Evolutionary conservation across 768 basidiomycete species (phyloP), one percentile per base, ranked within the genome.

Genomic region (Hydnomerulius pinastri): DNA sequence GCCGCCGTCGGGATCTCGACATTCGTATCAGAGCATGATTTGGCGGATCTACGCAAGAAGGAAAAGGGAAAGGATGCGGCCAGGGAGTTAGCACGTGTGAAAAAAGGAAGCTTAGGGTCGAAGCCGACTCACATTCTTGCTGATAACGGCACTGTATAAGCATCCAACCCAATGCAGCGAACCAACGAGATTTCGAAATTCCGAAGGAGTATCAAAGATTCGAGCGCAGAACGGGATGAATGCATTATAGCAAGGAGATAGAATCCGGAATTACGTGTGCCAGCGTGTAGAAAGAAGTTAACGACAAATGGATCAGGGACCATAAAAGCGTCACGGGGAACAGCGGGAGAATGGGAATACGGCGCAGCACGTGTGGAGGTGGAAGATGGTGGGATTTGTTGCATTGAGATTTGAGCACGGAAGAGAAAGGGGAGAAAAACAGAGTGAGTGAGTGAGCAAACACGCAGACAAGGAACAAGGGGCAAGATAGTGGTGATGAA

Each of bases 61-160:
- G 41, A 37, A 37, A 43, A 39, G 24, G 9, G 10, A 36, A 12
- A 18, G 24, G n/a, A n/a, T n/a, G n/a, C n/a, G n/a, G n/a, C n/a
- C n/a, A 42, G 43, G 38, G 20, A 42, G 43, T 53, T 25, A 51
- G 43, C 27, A 30, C 53, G 37, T 23, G 44, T 29, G 48, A 43
- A 45, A 47, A 47, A 20, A 30, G 25, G 18, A 32, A 4, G 25
- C 40, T 41, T 15, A n/a, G 17, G 40, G 45, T 24, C 39, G 43
- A 40, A 48, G 45, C 28, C 21, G 39, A 84, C 85, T 74, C 71
- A 87, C 85, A 54, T 85, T 86, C 60, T 78, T 83, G 76, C 79
- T 85, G 59, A 87, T 79, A 56, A 86, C 79, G 48, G 83, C 73
- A 66, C 85, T 86, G 65, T 58, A 50, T n/a, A n/a, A n/a, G 18